Evolutionary conservation across 164 flowering plant genomes (phyloP).

Genomic region (Chloranthus sessilifolius): DNA sequence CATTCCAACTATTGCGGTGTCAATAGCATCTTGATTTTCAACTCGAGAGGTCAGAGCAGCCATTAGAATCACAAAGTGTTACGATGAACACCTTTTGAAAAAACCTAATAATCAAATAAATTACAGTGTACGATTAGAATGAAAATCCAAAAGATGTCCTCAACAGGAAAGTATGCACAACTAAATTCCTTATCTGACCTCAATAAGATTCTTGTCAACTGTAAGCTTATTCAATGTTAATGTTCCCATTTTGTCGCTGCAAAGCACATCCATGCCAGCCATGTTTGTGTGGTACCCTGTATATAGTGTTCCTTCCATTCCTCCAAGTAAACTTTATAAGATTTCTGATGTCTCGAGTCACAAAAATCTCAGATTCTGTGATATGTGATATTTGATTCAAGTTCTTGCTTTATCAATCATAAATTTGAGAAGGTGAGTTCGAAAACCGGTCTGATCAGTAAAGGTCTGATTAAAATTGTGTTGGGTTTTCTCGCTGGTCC

Average conservation of each 20-base stretch:
- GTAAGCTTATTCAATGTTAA: conserved; percentile 78
- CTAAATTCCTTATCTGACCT: conserved; percentile 39
- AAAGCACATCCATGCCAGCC: conserved; percentile 98
- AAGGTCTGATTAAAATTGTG: no score
- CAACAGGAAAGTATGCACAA: conserved; percentile 1
- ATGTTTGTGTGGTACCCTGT: no score
- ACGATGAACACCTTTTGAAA: conserved; percentile 48
- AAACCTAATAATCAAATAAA: conserved; percentile 31
- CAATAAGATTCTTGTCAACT: conserved; percentile 82
- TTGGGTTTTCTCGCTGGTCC: no score
- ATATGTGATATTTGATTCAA: no score
- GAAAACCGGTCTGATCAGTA: no score
- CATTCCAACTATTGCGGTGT: conserved; percentile 48
- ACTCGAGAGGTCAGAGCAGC: conserved; percentile 49
- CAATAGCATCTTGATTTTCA: conserved; percentile 63
- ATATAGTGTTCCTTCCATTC: no score
- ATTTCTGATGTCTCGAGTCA: no score
- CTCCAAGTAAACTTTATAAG: no score
- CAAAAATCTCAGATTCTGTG: no score
- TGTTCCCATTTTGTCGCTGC: conserved; percentile 95
- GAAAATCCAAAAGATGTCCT: background rate
- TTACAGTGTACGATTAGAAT: background rate
- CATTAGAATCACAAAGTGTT: conserved; percentile 47
- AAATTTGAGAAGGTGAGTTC: no score
- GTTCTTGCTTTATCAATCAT: no score